Base-by-base conservation (phyloP, 129 eudicot genomes). In the Helichrysum umbraculigerum region DNA sequence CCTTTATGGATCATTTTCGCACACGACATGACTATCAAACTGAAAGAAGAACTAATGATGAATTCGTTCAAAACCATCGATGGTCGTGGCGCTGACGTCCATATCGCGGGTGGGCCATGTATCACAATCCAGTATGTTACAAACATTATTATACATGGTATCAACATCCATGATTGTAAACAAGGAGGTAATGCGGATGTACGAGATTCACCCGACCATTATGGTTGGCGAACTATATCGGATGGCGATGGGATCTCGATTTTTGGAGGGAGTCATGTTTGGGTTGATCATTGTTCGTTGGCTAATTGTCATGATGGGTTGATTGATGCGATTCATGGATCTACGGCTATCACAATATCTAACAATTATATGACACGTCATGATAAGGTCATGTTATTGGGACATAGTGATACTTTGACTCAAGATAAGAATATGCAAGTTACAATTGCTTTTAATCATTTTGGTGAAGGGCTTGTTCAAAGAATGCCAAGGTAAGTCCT, bases 211-310 rank as follows among this genome's bases (percentile, higher is more conserved):
- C 98, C 98, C 0, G 78, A 76, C 17, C 98, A 92, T 77, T 90
- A 71, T 1, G 98, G 98, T 74, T 88, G 66, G 56, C 75, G 98
- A 47, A 88, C 94, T 0, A 74, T 90, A 68, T 87, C 96, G 29
- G 94, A 89, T 20, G 98, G 98, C 1, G 96, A 92, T 29, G 98
- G 98, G 71, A 70, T 92, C 32, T 89, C 98, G 56, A 90, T 92
- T 17, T 88, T 92, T 37, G 92, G 93, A 12, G 93, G 93, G 30
- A 88, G 90, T 74, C 91, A 92, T 73, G 77, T 92, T 1, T 92
- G 98, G 98, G 96, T 92, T 7, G 98, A 92, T 73, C 98, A 92
- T 75, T 87, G 96, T 72, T 89, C 96, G n/a, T 78, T 92, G 87
- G 89, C 98, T 1, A 88, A 87, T 28, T 92, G 98, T 61, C 79